Evolutionary conservation across 2,329 filamentous ascomycete species (phyloP).

Genomic region (Fusarium pininemorale): DNA sequence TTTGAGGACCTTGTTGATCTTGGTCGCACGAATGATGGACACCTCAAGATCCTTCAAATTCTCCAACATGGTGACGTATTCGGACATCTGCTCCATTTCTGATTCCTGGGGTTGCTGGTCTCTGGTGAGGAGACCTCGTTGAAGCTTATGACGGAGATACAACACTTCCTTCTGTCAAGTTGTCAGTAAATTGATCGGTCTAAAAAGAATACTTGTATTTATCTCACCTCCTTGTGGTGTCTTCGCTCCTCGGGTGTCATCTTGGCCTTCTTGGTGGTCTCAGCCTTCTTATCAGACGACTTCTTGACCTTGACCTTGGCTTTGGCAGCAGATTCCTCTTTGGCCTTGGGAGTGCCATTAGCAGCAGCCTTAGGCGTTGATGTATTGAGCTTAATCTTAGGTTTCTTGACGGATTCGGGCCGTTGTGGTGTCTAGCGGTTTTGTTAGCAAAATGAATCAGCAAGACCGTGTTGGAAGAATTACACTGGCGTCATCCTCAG

Average conservation of each 20-base stretch:
- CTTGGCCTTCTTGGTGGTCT: slow-evolving; percentile 64
- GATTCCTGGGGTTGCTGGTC: slow-evolving; percentile 87
- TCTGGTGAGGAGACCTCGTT: slow-evolving; percentile 89
- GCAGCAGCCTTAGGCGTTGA: slow-evolving; percentile 46
- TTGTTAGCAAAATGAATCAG: slow-evolving; percentile 20
- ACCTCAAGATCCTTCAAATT: slow-evolving; percentile 82
- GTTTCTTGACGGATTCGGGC: slow-evolving; percentile 72
- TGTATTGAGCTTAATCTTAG: slow-evolving; percentile 71
- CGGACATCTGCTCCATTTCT: slow-evolving; percentile 81
- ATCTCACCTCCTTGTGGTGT: slow-evolving; percentile 66
- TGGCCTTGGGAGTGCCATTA: slow-evolving; percentile 56
- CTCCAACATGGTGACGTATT: slow-evolving; percentile 84
- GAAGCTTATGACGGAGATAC: slow-evolving; percentile 92
- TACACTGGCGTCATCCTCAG: slow-evolving; percentile 74
- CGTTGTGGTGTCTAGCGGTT: slow-evolving; percentile 64
- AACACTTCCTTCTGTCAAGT: slow-evolving; percentile 75
- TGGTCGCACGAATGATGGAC: slow-evolving; percentile 87
- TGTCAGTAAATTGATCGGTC: slow-evolving; percentile 46
- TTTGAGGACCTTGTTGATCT: slow-evolving; percentile 99
- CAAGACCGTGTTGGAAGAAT: slow-evolving; percentile 23
- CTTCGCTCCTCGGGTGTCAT: slow-evolving; percentile 66
- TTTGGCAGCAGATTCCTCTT: slow-evolving; percentile 63
- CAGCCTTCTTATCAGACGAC: slow-evolving; percentile 65
- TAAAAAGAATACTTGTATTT: not conserved
- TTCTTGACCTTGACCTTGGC: slow-evolving; percentile 65